Percentiles rank a stretch among this genome's conserved stretches.
Evolutionary conservation across 73 alveolate species (phyloP).

Genomic region (Tetrahymena thermophila): DNA sequence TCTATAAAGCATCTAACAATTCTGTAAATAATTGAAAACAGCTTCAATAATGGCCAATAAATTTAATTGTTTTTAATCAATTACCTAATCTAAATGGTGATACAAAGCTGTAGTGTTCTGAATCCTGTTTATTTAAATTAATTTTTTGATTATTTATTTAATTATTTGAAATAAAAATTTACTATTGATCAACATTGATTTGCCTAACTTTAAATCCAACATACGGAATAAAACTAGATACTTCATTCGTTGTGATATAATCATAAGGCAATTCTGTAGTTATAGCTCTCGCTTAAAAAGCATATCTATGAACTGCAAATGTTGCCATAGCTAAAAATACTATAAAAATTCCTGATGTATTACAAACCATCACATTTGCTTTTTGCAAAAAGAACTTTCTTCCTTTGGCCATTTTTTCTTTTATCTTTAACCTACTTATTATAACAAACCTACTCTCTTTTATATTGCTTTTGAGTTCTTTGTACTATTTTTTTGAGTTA

Average conservation of each 20-base stretch:
- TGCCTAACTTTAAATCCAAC: not conserved
- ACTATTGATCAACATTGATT: not conserved
- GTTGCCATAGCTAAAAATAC: not conserved
- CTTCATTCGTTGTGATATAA: not conserved
- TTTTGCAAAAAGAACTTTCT: not conserved
- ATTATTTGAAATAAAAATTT: not conserved
- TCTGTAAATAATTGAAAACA: no score
- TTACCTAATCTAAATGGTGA: not conserved
- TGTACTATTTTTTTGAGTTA: not conserved
- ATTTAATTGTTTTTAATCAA: not conserved
- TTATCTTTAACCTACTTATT: not conserved
- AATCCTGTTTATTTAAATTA: not conserved
- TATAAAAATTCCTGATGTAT: not conserved
- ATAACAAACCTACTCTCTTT: no score
- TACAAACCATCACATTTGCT: conserved; percentile 1
- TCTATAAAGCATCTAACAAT: no score
- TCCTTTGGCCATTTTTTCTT: not conserved
- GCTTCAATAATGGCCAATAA: not conserved
- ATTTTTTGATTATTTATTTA: not conserved
- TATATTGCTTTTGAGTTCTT: no score
- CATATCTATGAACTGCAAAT: not conserved
- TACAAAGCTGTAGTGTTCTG: not conserved
- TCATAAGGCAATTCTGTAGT: not conserved
- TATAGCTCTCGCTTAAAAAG: not conserved
- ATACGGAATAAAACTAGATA: not conserved